Evolutionary conservation across 2,329 filamentous ascomycete genomes (phyloP).

Genomic region (Phyllosticta paracitricarpa): DNA sequence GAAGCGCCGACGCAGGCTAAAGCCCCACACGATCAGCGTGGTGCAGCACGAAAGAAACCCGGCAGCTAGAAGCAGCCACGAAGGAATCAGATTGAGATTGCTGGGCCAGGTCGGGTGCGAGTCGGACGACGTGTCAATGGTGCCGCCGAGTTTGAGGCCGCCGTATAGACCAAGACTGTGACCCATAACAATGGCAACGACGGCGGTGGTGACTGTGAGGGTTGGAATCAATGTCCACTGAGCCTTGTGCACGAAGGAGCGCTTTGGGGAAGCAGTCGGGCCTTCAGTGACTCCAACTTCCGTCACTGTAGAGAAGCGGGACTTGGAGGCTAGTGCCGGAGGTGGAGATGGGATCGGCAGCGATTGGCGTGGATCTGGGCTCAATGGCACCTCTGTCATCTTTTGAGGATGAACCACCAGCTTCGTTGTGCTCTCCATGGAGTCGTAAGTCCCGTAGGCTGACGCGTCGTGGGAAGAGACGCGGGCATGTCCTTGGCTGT

Average conservation of each 20-base stretch:
- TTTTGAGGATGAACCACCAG: neutral
- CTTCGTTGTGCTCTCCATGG: neutral
- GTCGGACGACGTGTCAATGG: neutral
- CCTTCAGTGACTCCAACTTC: neutral
- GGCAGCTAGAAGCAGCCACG: slow-evolving; percentile 6
- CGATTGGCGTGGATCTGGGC: too few species aligned
- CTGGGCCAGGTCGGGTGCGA: slow-evolving; percentile 5
- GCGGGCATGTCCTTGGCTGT: neutral
- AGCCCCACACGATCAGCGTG: neutral
- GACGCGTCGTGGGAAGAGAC: slow-evolving; percentile 1
- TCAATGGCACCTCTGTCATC: neutral
- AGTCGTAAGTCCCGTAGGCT: neutral
- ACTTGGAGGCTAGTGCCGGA: neutral
- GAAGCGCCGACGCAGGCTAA: slow-evolving; percentile 11
- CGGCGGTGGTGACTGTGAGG: neutral
- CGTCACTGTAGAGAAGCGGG: neutral
- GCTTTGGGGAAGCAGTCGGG: neutral
- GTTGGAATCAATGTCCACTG: slow-evolving; percentile 3
- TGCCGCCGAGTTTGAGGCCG: neutral
- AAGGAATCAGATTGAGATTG: neutral
- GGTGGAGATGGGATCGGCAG: neutral
- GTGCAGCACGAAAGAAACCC: slow-evolving; percentile 1
- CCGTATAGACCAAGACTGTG: slow-evolving; percentile 8
- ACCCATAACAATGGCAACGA: slow-evolving; percentile 3
- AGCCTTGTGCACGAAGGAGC: neutral